Conservation (phyloP, 768 basidiomycete species). For the Daedaleopsis sinensis region DNA sequence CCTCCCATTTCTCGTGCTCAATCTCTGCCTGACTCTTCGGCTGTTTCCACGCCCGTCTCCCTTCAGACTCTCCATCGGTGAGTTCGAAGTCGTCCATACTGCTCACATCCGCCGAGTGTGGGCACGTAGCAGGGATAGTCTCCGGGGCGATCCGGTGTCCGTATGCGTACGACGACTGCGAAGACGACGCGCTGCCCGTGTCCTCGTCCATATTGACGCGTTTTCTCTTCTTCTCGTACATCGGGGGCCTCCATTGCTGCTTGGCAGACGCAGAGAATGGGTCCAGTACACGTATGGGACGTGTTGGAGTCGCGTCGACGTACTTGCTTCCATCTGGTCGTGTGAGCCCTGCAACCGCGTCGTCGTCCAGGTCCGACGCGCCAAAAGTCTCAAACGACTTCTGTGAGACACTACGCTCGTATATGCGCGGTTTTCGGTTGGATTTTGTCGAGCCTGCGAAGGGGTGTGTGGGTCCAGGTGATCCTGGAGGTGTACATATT, state of each 20-base stretch:
- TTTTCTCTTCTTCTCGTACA: slow-evolving; percentile 19
- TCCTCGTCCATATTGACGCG: slow-evolving; percentile 11
- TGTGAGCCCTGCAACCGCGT: slow-evolving; percentile 5
- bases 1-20: slow-evolving; percentile 51
- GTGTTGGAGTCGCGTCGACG: slow-evolving; percentile 14
- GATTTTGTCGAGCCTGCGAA: slow-evolving; percentile 63
- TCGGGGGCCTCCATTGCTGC: slow-evolving; percentile 21
- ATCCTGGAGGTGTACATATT: slow-evolving; percentile 35
- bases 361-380: slow-evolving; percentile 14
- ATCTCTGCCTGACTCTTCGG: slow-evolving; percentile 23
- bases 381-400: neutral
- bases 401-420: slow-evolving; percentile 34
- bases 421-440: slow-evolving; percentile 43
- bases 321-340: neutral
- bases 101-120: neutral
- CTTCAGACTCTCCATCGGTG: slow-evolving; percentile 12
- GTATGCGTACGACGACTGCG: slow-evolving; percentile 1
- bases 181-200: slow-evolving; percentile 6
- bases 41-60: slow-evolving; percentile 11
- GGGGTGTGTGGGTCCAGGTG: slow-evolving; percentile 42
- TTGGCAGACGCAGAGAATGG: slow-evolving; percentile 24
- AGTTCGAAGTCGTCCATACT: slow-evolving; percentile 10
- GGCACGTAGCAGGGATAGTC: no score
- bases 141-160: neutral
- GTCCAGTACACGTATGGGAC: slow-evolving; percentile 19